phyloP scores from a whole-genome alignment of 1,284 basidiomycete genomes.

The Peniophora sp. region DNA sequence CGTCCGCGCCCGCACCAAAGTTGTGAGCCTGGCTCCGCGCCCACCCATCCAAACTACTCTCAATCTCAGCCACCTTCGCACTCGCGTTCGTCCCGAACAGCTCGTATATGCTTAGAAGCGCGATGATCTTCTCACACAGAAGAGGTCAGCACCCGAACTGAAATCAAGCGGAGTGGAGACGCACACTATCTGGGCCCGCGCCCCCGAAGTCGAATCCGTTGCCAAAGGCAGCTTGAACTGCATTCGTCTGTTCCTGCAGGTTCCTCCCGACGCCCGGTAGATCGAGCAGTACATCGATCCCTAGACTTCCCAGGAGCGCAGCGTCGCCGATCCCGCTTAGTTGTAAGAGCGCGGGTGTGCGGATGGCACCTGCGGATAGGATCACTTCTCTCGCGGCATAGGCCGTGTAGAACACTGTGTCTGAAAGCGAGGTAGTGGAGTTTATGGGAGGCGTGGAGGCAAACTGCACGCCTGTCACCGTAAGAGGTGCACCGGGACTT shows the following conservation, averaged over 20 bases:
- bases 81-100: slow-evolving; percentile 29
- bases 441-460: background rate
- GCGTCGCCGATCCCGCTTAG: slow-evolving; percentile 38
- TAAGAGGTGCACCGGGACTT: slow-evolving; percentile 18
- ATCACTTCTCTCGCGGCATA: slow-evolving; percentile 20
- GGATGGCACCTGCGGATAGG: slow-evolving; percentile 18
- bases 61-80: slow-evolving; percentile 24
- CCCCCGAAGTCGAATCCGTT: slow-evolving; percentile 27
- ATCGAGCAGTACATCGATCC: slow-evolving; percentile 27
- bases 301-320: slow-evolving; percentile 25
- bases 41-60: slow-evolving; percentile 26
- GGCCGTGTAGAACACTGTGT: slow-evolving; percentile 8
- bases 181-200: slow-evolving; percentile 18
- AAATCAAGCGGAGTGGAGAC: too few relatives aligned
- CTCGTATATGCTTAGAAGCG: slow-evolving; percentile 39
- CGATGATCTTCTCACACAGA: too few relatives aligned
- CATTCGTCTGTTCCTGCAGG: slow-evolving; percentile 41
- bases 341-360: slow-evolving; percentile 35
- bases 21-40: slow-evolving; percentile 28
- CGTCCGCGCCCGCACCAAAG: slow-evolving; percentile 26
- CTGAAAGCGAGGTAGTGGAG: slow-evolving; percentile 7
- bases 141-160: too few relatives aligned
- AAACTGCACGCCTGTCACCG: background rate
- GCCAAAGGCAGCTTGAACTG: slow-evolving; percentile 25
- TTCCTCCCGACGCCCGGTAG: slow-evolving; percentile 37